Conservation (phyloP, 352 stramenopile species). For the Hyaloperonospora arabidopsidis region DNA sequence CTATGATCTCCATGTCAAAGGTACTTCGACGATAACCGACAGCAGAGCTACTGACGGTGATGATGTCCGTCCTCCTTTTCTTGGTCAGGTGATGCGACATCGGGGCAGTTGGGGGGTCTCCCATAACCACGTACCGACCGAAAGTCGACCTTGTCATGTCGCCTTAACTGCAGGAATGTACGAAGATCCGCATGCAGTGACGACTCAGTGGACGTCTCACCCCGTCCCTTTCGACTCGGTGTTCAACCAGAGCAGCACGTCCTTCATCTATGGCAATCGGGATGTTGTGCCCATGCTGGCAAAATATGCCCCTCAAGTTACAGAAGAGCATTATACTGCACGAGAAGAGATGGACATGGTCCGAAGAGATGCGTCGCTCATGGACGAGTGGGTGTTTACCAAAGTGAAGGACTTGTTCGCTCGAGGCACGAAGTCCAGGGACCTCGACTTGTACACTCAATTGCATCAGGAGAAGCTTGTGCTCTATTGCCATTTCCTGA, state of each 20-base stretch:
- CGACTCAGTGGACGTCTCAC: slow-evolving; percentile 73
- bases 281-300: slow-evolving; percentile 81
- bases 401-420: slow-evolving; percentile 45
- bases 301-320: slow-evolving; percentile 49
- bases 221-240: slow-evolving; percentile 80
- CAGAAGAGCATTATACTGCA: slow-evolving; percentile 57
- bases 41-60: background rate
- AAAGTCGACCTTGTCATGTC: slow-evolving; percentile 74
- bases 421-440: slow-evolving; percentile 18
- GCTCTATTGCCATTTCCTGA: slow-evolving; percentile 76
- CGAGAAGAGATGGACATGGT: slow-evolving; percentile 69
- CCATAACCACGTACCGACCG: slow-evolving; percentile 76
- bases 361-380: slow-evolving; percentile 43
- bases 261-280: slow-evolving; percentile 71
- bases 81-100: slow-evolving; percentile 52
- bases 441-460: slow-evolving; percentile 32
- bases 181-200: slow-evolving; percentile 78
- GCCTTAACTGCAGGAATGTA: slow-evolving; percentile 83
- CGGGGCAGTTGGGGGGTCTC: slow-evolving; percentile 75
- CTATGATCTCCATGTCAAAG: slow-evolving; percentile 14
- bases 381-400: slow-evolving; percentile 69
- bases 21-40: background rate
- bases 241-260: slow-evolving; percentile 66
- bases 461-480: slow-evolving; percentile 48
- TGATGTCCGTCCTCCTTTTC: slow-evolving; percentile 45